Evolutionary conservation across 2,329 filamentous ascomycete species (phyloP).

Genomic region (Didymella keratinophila): DNA sequence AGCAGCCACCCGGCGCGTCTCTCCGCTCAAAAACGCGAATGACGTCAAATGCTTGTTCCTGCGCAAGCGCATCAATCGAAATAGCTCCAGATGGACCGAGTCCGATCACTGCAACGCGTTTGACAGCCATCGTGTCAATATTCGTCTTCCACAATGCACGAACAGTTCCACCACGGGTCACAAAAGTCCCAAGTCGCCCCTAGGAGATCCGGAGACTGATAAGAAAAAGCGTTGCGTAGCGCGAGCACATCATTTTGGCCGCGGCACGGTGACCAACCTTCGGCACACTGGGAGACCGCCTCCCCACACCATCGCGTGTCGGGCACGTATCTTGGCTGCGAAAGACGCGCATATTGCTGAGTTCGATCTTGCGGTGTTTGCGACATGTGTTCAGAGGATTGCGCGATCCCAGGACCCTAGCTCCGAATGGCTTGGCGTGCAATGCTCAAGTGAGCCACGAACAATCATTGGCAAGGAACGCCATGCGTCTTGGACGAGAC

Average conservation of each 20-base stretch:
- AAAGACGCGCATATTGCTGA: slow-evolving; percentile 10
- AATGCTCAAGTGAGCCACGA: not conserved
- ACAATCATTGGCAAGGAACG: not conserved
- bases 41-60: slow-evolving; percentile 65
- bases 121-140: slow-evolving; percentile 24
- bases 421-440: slow-evolving; percentile 18
- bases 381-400: slow-evolving; percentile 32
- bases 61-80: slow-evolving; percentile 65
- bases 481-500: slow-evolving; percentile 7
- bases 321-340: not conserved
- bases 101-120: slow-evolving; percentile 66
- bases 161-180: not conserved
- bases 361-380: slow-evolving; percentile 18
- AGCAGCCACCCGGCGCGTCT: slow-evolving; percentile 67
- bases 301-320: slow-evolving; percentile 4
- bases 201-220: slow-evolving; percentile 11
- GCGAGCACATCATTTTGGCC: slow-evolving; percentile 5
- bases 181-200: not conserved
- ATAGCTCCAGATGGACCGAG: slow-evolving; percentile 68
- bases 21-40: slow-evolving; percentile 70
- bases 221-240: slow-evolving; percentile 13
- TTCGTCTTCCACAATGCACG: not conserved
- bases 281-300: not conserved
- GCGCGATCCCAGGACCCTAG: slow-evolving; percentile 31
- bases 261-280: not conserved